Base-by-base conservation (phyloP, 2,329 filamentous ascomycete genomes). In the Tolypocladium cylindrosporum region DNA sequence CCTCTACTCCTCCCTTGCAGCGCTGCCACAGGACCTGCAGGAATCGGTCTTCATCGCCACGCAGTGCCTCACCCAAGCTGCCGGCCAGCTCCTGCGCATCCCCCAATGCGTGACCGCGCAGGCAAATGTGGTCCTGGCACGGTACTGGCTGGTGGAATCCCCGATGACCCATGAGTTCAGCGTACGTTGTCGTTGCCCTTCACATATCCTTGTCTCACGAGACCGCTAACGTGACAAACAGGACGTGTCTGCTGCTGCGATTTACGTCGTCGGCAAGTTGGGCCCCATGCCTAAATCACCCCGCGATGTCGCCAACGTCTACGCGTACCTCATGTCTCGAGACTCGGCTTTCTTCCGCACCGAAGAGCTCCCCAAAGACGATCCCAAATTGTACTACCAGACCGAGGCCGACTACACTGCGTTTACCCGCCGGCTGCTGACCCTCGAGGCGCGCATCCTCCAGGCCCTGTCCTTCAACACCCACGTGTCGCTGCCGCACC, bases 101-200 rank as follows among this genome's bases (percentile, higher is more conserved):
- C 89, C 91, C 8, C 91, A 96, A 69, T 90, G 91, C 64, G 84
- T 90, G 43, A 90, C 94, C 43, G 89, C 91, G 5, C 89, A 91
- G 67, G 90, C 92, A 3, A 90, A 92, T 67, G 85, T 97, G 45
- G 74, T 94, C 0, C 83, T 96, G 40, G 87, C 88, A 55, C 83
- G 93, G 16, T 94, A 91, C 74, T 96, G 89, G 87, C 75, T 91
- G 31, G 71, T 78, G 34, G 79, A 76, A 68, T 83, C 72, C 57
- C 78, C 74, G 67, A 82, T 81, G 76, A 74, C 72, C 61, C 75
- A 77, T 71, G 85, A 85, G 66, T 88, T 84, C 58, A 80, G 76
- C 65, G 78, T 80, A 69, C 57, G 74, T 61, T 21, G 31, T 11
- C 11, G 9, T 1, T 27, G 21, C 13, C 1, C 3, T n/a, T 34